Base-by-base conservation (phyloP, 352 stramenopile genomes). In the Phytophthora cactorum region DNA sequence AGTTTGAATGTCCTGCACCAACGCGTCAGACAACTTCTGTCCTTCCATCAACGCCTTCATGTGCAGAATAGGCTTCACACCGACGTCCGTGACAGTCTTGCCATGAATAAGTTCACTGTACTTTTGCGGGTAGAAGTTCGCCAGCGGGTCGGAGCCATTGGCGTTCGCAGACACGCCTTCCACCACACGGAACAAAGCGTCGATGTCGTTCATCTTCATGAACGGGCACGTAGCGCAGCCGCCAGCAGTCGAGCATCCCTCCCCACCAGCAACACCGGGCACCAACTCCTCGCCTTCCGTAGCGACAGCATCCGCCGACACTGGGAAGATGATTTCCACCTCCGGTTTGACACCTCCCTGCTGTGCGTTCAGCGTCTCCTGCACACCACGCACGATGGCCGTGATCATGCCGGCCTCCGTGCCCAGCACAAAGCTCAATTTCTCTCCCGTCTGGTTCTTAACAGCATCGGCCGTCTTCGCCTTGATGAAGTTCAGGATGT, bases 171-270 rank as follows among this genome's bases (percentile, higher is more conserved):
- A 81, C 7, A 90, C 85, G 9, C 84, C 75, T 62, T 96, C 87
- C 45, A 70, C 80, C 51, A 99, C 89, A 64, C 97, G 86, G 66
- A 98, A 92, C 9, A 99, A 77, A n/a, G 95, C 91, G 67, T 99
- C 96, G 41, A 99, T 89, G 79, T 98, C 93, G 81, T 99, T 99
- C 96, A 99, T 99, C 81, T 99, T 99, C 97, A 99, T 99, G 68
- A 98, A 99, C 4, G 97, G 97, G 54, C 97, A 99, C 10, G 97
- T 99, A 14, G 97, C 97, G 64, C 97, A 99, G 50, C 97, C 97
- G 27, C 97, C 97, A 27, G 96, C 95, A 52, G 95, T 98, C n/a
- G 90, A 98, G 79, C 97, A 99, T 31, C 96, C 97, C 76, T 99
- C 97, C 17, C 95, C 96, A 25, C 96, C 96, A 56, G 85, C 75